Conservation (phyloP, 2,329 filamentous ascomycete genomes). For the Botrytis deweyae region DNA sequence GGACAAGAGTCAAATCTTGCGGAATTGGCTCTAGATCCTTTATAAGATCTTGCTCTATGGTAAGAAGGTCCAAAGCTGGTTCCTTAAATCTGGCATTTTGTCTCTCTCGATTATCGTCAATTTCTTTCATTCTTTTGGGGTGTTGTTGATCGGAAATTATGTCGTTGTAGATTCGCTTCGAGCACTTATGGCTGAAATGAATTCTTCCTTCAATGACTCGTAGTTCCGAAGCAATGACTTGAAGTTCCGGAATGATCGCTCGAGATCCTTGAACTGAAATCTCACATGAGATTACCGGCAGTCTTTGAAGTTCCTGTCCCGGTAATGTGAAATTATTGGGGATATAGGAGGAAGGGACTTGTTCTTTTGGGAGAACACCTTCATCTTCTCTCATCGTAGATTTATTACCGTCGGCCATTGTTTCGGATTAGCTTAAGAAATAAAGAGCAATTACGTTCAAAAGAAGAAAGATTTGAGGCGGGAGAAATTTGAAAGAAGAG, state of each 20-base stretch:
- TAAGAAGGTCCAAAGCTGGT: neutral
- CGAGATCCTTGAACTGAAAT: neutral
- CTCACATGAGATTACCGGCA: neutral
- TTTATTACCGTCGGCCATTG: neutral
- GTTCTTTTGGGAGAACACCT: too few relatives aligned
- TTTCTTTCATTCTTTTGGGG: neutral
- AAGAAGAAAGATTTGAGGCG: neutral
- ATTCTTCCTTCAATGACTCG: neutral
- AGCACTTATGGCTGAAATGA: neutral
- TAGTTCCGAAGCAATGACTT: neutral
- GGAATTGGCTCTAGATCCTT: neutral
- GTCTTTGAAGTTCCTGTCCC: neutral
- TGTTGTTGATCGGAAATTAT: neutral
- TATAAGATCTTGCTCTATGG: conserved; percentile 6
- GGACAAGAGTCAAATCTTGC: neutral
- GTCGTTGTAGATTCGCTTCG: neutral
- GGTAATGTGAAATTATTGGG: conserved; percentile 9
- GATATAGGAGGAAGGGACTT: neutral
- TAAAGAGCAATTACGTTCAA: neutral
- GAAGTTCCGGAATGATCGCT: neutral
- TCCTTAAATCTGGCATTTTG: neutral
- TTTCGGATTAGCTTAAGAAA: too few relatives aligned
- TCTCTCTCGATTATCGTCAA: neutral
- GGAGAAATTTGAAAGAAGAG: neutral
- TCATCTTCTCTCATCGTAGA: neutral